Conservation (phyloP, 805 yeast species). For the Candida tibetensis region DNA sequence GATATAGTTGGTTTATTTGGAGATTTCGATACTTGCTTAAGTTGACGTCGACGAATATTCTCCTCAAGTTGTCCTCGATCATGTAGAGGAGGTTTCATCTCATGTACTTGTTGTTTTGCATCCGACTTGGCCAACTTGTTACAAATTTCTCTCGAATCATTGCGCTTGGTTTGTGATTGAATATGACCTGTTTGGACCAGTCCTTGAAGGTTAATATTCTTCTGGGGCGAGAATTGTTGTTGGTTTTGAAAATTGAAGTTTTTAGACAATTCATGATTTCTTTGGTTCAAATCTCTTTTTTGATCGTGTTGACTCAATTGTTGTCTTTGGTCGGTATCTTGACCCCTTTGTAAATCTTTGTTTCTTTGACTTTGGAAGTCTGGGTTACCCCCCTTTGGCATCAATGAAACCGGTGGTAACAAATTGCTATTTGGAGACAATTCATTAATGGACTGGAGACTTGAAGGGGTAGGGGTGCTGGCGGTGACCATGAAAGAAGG, state of each 20-base stretch:
- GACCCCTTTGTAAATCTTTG: conserved; percentile 2
- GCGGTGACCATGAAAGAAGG: conserved; percentile 3
- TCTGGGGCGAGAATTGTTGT: neutral
- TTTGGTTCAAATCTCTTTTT: too few relatives aligned
- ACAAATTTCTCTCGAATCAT: too few relatives aligned
- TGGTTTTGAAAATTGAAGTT: neutral
- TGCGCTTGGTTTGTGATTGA: too few relatives aligned
- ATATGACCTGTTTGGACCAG: too few relatives aligned
- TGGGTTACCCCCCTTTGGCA: neutral
- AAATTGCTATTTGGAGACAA: conserved; percentile 6
- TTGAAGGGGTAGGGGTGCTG: conserved; percentile 4
- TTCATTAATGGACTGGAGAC: neutral
- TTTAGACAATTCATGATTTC: neutral
- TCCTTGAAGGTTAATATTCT: too few relatives aligned
- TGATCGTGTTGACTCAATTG: conserved; percentile 3
- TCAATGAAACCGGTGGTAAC: conserved; percentile 14
- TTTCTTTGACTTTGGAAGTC: neutral
- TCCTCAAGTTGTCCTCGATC: too few relatives aligned
- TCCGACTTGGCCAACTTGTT: too few relatives aligned
- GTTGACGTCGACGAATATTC: too few relatives aligned
- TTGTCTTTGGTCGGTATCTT: conserved; percentile 1
- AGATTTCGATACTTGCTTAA: too few relatives aligned
- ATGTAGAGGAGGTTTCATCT: too few relatives aligned
- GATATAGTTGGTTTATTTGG: neutral
- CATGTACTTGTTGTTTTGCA: too few relatives aligned